Evolutionary conservation across 345 rosid genomes (phyloP), one percentile per base, ranked within the genome.

Genomic region (Microthlaspi erraticum): DNA sequence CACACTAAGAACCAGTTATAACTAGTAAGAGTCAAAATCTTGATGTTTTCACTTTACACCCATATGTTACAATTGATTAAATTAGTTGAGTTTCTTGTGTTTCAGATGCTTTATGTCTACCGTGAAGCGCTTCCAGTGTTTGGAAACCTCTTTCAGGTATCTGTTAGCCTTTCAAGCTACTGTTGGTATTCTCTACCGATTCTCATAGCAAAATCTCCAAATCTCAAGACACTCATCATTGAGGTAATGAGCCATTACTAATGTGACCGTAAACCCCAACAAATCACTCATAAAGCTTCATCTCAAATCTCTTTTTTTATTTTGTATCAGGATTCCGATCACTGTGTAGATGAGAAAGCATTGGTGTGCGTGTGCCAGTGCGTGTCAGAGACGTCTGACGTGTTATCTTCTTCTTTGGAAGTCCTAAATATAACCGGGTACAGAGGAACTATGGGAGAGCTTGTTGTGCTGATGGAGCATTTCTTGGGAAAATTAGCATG

Each of bases 181-280:
- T 16, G 50, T 1, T 60, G 49, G 50, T 1, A 0, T 2, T 0
- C 3, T 41, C 12, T 60, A 5, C 29, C 1, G 0, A 5, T 33
- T 13, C 26, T 59, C 16, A 10, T 39, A 10, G 1, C 20, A 2
- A 41, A 8, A 6, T 60, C 36, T 41, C 49, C 64, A 23, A 60
- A 60, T 60, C 49, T 60, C 8, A 18, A 23, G 49, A 60, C 36
- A 39, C 64, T 60, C 37, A 18, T 23, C 36, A 13, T 60, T 2
- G 11, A 23, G 65, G 50, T 60, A 41, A 20, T 2, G 2, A n/a
- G n/a, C n/a, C n/a, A n/a, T n/a, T n/a, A n/a, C n/a, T n/a, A n/a
- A n/a, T 13, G n/a, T 13, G 18, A 6, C 63, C 32, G 0, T 32
- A 54, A 7, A 12, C 37, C 57, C n/a, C 12, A 39, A 39, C 10